Evolutionary conservation across 2,329 filamentous ascomycete genomes (phyloP).

Genomic region (Sarocladium strictum): DNA sequence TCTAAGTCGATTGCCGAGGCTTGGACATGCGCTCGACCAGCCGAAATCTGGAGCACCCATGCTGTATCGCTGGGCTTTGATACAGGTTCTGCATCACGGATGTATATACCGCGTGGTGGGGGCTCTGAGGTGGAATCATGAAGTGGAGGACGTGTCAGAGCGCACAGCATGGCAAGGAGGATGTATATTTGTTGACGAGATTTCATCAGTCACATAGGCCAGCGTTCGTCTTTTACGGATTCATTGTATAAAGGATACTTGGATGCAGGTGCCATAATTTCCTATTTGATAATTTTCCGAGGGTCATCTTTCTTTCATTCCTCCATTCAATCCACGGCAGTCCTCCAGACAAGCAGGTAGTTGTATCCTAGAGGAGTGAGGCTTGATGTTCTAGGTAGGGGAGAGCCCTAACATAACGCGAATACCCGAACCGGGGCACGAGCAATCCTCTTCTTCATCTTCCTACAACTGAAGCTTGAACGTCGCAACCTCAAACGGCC

Average conservation of each 20-base stretch:
- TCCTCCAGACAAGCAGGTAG: too few species aligned
- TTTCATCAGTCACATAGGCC: not conserved
- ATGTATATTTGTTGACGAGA: not conserved
- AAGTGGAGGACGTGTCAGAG: too few species aligned
- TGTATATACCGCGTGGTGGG: too few species aligned
- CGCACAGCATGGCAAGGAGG: not conserved
- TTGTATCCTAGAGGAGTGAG: not conserved
- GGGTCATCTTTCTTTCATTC: not conserved
- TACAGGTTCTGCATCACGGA: too few species aligned
- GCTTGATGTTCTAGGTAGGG: not conserved
- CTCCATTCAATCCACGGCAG: not conserved
- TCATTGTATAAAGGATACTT: conserved; percentile 1
- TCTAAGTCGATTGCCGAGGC: too few species aligned
- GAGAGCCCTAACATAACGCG: conserved; percentile 8
- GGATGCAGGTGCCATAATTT: not conserved
- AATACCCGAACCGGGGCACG: conserved; percentile 13
- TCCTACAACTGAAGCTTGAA: conserved; percentile 56
- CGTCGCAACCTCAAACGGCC: conserved; percentile 82
- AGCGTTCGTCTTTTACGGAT: not conserved
- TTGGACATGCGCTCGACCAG: too few species aligned
- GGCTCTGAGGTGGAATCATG: too few species aligned
- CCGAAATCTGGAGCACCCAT: too few species aligned
- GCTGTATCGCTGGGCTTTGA: too few species aligned
- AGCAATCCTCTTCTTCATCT: conserved; percentile 19
- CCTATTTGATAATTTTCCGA: not conserved